Conservation (phyloP, 2,329 filamentous ascomycete species). For the Gnomoniopsis sp. region DNA sequence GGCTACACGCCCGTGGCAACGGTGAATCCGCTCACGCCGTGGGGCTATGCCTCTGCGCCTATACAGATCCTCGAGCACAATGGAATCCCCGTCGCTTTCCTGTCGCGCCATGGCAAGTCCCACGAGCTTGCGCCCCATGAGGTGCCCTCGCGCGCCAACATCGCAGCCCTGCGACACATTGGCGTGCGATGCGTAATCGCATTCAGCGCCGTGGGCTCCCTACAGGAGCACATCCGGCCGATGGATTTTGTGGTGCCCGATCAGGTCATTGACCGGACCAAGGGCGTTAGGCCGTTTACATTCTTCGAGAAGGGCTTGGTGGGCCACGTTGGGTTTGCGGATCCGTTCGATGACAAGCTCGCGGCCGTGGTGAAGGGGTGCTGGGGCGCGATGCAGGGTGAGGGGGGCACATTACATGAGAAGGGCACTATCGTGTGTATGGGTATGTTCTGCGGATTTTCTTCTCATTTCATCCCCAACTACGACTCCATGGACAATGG, state of each 20-base stretch:
- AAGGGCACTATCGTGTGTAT: constrained; percentile 88
- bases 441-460: constrained; percentile 51
- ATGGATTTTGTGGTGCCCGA: constrained; percentile 96
- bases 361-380: constrained; percentile 75
- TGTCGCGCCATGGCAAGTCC: constrained; percentile 85
- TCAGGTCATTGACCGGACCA: constrained; percentile 96
- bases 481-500: background rate
- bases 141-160: constrained; percentile 92
- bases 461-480: background rate
- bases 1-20: constrained; percentile 82
- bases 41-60: constrained; percentile 72
- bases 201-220: constrained; percentile 89
- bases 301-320: constrained; percentile 94
- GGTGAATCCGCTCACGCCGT: constrained; percentile 76
- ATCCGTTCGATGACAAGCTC: constrained; percentile 83
- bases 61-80: constrained; percentile 88
- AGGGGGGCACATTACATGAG: constrained; percentile 80
- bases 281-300: constrained; percentile 89
- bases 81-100: constrained; percentile 81
- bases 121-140: constrained; percentile 92
- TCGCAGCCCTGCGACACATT: constrained; percentile 88
- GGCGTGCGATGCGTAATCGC: constrained; percentile 90
- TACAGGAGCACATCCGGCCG: constrained; percentile 90
- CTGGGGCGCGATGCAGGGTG: constrained; percentile 72
- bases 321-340: constrained; percentile 90